phyloP scores from a whole-genome alignment of 148 eudicot species.

The Tetragonia tetragonoides region DNA sequence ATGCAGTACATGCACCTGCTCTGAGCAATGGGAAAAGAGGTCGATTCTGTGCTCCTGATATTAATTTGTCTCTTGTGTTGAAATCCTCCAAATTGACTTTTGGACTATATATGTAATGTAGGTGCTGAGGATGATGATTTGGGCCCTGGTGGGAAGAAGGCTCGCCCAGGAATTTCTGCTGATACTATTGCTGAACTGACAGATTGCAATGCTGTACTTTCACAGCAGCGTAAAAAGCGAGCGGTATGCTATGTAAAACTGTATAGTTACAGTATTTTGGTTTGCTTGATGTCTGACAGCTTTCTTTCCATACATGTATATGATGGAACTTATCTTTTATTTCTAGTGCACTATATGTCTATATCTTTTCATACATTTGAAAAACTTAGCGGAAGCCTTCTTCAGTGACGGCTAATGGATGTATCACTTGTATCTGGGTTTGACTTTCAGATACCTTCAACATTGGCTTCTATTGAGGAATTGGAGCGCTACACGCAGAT shows the following conservation, averaged over 20 bases:
- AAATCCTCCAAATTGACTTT: background rate
- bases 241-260: conserved; percentile 46
- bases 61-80: background rate
- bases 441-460: conserved; percentile 63
- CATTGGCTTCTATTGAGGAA: conserved; percentile 77
- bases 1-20: conserved; percentile 47
- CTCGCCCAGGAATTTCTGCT: conserved; percentile 67
- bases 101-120: conserved; percentile 25
- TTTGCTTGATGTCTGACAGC: background rate
- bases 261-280: background rate
- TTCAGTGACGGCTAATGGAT: background rate
- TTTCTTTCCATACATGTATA: no score
- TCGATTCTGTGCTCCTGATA: conserved; percentile 19
- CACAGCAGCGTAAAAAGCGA: conserved; percentile 82
- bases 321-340: background rate
- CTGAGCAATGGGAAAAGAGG: conserved; percentile 96
- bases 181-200: conserved; percentile 72
- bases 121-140: conserved; percentile 64
- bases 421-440: background rate
- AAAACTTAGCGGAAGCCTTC: background rate
- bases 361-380: background rate
- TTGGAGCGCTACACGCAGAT: conserved; percentile 78
- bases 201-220: conserved; percentile 84
- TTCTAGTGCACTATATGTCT: background rate
- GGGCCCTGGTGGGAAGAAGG: conserved; percentile 63